These are phyloP conservation scores for Saccharomycopsis babjevae DNA, from an alignment of 805 yeast genomes.

Conservation along the genomic window DNA sequence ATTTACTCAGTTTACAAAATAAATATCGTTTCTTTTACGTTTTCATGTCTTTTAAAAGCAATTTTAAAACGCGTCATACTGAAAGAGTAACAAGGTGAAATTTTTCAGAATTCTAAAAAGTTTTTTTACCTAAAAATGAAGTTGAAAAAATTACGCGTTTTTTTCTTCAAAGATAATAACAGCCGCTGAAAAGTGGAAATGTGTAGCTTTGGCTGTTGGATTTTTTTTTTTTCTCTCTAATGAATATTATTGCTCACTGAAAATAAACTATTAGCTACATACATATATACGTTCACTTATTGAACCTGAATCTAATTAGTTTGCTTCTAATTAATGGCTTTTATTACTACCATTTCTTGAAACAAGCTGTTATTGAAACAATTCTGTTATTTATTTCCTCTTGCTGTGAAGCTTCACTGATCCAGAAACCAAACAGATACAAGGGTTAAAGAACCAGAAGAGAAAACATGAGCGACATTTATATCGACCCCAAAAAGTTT, in stretches of 20 bases:
- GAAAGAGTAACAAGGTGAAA: neutral
- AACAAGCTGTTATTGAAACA: neutral
- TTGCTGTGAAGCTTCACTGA: too few relatives aligned
- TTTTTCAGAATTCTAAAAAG: too few relatives aligned
- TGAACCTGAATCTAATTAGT: too few relatives aligned
- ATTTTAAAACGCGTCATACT: neutral
- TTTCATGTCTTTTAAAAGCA: neutral
- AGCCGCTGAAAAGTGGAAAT: neutral
- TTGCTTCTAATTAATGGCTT: too few relatives aligned
- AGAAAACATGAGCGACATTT: conserved; percentile 41
- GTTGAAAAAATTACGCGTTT: neutral
- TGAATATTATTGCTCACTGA: neutral
- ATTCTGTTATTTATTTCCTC: neutral
- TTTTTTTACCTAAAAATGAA: neutral
- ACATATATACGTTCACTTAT: too few relatives aligned
- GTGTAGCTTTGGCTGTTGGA: neutral
- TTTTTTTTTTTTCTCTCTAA: neutral
- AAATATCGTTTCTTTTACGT: neutral
- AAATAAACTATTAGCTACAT: neutral
- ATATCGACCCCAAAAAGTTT: conserved; percentile 32
- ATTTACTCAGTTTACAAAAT: neutral
- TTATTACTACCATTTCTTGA: too few relatives aligned
- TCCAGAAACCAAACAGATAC: neutral
- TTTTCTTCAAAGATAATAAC: neutral
- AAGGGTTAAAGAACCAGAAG: neutral